Evolutionary conservation across 176 grass and related monocot species (phyloP), one percentile per base, ranked within the genome.

Genomic region (Elymus sibiricus): DNA sequence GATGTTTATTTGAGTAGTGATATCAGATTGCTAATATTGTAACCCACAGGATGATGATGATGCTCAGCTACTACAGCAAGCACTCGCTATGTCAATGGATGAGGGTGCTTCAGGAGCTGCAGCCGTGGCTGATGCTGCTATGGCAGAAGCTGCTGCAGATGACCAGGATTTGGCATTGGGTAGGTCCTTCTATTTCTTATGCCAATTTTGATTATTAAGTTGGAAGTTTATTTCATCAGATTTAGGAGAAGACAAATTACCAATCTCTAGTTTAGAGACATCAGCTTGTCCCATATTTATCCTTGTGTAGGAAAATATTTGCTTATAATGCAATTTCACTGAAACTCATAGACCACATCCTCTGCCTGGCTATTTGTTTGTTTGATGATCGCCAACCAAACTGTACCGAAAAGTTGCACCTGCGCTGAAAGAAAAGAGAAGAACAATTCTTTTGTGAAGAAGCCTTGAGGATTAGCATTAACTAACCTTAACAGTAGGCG

Each of bases 21-120:
- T 47, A 31, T 49, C 34, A 46, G 70, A 61, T 78, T 15, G 2
- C 77, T 83, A 84, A 89, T 84, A 44, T 85, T 27, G 34, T 76
- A 46, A 46, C 26, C 17, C 28, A 31, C 90, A 99, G 94, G 94
- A 90, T 42, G 89, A 90, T 78, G 90, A 99, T n/a, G 89, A 83
- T 76, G 61, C 84, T 87, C 81, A 85, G 72, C 80, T 99, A 34
- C 85, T 99, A 70, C 87, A 97, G 66, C 87, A 97, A 82, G 94
- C 97, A 70, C 92, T 99, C 62, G 94, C 97, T 8, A 93, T 99
- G 94, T 99, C 94, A 67, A 92, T 99, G 94, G 92, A 97, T 73
- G 89, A 83, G 43, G 85, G 76, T 77, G 76, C 88, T 47, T 91
- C 91, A 78, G 85, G 84, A 63, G 86, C 81, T 64, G 66, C 78